phyloP scores from a whole-genome alignment of 75 land plant genomes.

The Isoetes taiwanensis region DNA sequence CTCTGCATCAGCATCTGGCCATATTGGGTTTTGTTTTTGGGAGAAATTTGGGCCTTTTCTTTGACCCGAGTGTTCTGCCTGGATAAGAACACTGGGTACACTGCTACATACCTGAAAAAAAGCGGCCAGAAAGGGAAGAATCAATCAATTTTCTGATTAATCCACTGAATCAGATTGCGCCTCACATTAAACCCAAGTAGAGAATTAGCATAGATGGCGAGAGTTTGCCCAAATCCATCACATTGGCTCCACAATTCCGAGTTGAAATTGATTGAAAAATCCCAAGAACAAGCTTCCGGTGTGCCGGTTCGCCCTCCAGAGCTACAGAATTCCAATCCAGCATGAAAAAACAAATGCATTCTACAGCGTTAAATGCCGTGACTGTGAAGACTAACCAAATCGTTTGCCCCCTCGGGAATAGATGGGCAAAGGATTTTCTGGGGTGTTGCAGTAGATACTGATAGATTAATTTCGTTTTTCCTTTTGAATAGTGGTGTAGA shows the following conservation, averaged over 20 bases:
- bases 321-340: not conserved
- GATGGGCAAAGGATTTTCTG: not conserved
- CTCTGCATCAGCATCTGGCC: not conserved
- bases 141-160: too few relatives aligned
- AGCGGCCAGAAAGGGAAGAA: too few relatives aligned
- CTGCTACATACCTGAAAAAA: conserved; percentile 4
- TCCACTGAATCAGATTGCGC: too few relatives aligned
- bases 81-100: not conserved
- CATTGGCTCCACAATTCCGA: not conserved
- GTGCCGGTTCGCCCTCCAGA: not conserved
- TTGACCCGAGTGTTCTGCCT: not conserved
- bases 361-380: conserved; percentile 1
- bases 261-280: conserved; percentile 2
- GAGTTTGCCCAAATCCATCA: not conserved
- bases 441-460: not conserved
- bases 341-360: not conserved
- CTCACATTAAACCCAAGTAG: not conserved
- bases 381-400: conserved; percentile 1
- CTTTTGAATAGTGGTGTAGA: not conserved
- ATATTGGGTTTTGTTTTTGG: not conserved
- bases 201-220: conserved; percentile 2
- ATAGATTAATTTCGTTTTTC: not conserved
- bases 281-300: not conserved
- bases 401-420: not conserved
- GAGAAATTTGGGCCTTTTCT: not conserved